Evolutionary conservation across 78 protist genomes (phyloP).

Genomic region (Dictyostelium brefeldianum): DNA sequence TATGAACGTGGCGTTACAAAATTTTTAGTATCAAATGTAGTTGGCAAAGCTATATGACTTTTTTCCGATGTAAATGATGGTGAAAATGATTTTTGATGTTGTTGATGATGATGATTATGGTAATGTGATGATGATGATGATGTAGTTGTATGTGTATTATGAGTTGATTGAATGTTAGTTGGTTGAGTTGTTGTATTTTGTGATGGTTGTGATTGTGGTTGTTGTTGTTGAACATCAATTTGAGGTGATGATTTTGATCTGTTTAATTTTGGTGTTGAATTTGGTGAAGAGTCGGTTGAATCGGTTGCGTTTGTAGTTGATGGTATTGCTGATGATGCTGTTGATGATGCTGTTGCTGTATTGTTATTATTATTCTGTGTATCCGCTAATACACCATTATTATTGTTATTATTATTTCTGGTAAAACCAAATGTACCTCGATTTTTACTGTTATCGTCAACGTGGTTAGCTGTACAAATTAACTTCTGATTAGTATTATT

Average conservation of each 20-base stretch:
- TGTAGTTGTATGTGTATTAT: background rate
- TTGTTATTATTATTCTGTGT: background rate
- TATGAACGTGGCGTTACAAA: conserved; percentile 3
- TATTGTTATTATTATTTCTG: background rate
- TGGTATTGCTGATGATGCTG: conserved; percentile 1
- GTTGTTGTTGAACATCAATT: conserved; percentile 1
- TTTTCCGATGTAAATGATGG: conserved; percentile 40
- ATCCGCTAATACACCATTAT: background rate
- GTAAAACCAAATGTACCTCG: background rate
- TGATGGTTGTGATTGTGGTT: background rate
- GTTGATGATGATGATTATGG: background rate
- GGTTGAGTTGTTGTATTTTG: background rate
- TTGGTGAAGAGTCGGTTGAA: background rate
- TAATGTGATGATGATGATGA: background rate
- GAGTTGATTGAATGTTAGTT: background rate
- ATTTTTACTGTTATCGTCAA: conserved; percentile 11
- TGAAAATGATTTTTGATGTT: conserved; percentile 32
- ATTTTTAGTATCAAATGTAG: conserved; percentile 14
- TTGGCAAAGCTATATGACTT: conserved; percentile 36
- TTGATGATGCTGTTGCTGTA: background rate
- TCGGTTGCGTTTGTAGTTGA: background rate
- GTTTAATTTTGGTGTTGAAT: conserved; percentile 35
- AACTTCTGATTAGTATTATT: background rate
- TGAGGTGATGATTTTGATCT: conserved; percentile 79
- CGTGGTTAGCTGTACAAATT: background rate